Percentiles rank a stretch among this genome's conserved stretches.
These are phyloP conservation scores for Quercus robur DNA, from an alignment of 306 rosid genomes.

Conservation along the genomic window DNA sequence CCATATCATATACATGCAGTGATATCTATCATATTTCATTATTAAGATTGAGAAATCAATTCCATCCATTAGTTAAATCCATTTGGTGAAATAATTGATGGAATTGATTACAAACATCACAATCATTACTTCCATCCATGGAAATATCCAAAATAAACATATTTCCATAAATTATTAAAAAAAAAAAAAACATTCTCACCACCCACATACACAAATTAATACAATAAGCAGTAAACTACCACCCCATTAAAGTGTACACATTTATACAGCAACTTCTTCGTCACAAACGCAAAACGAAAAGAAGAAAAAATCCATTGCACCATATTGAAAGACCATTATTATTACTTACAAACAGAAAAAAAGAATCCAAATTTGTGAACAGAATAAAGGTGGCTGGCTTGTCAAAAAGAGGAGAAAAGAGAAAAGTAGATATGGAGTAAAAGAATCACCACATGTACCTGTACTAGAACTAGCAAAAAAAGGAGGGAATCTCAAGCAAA, in stretches of 20 bases:
- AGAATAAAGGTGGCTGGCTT: no score
- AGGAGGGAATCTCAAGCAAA: neutral
- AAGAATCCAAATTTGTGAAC: neutral
- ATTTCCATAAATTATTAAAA: no score
- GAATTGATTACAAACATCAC: neutral
- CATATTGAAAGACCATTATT: neutral
- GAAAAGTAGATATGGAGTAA: neutral
- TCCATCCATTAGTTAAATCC: neutral
- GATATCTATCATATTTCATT: neutral
- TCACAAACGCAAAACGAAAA: neutral
- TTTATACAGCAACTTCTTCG: neutral
- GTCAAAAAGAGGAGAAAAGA: neutral
- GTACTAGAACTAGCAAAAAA: neutral
- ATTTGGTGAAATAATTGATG: neutral
- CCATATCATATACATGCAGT: neutral
- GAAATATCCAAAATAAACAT: constrained; percentile 15
- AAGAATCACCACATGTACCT: constrained; percentile 14
- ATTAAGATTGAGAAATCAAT: neutral
- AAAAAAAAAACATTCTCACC: neutral
- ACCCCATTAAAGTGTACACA: neutral
- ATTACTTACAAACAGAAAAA: neutral
- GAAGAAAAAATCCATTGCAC: neutral
- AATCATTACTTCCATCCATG: constrained; percentile 1
- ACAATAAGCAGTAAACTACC: neutral
- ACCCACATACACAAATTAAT: neutral